A percentile compares a stretch with the other conserved stretches of the same genome.
phyloP scores from a whole-genome alignment of 805 yeast genomes.

The Cyberlindnera suaveolens region DNA sequence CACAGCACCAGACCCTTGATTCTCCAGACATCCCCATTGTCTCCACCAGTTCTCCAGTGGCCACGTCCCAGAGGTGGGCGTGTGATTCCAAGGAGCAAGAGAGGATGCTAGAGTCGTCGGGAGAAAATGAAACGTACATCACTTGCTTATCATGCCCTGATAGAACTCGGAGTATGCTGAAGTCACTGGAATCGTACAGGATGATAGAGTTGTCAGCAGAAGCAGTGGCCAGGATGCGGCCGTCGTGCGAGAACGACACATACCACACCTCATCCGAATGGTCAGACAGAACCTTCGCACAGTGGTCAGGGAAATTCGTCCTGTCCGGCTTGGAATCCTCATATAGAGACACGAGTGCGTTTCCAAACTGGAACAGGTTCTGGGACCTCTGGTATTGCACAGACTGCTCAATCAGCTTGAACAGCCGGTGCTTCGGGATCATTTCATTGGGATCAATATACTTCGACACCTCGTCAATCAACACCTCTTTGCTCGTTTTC shows the following conservation, averaged over 20 bases:
- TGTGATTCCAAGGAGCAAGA: conserved; percentile 69
- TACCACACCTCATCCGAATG: conserved; percentile 84
- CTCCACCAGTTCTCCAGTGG: conserved; percentile 27
- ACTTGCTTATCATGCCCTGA: conserved; percentile 47
- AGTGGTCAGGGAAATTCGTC: conserved; percentile 39
- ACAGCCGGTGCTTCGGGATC: conserved; percentile 47
- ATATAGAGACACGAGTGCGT: conserved; percentile 27
- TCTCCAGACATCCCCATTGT: conserved; percentile 17
- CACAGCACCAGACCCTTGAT: conserved; percentile 50
- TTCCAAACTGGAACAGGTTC: conserved; percentile 29
- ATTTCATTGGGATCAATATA: conserved; percentile 46
- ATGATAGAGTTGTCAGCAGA: conserved; percentile 60
- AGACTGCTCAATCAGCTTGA: conserved; percentile 46
- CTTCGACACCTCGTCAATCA: conserved; percentile 37
- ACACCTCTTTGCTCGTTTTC: conserved; percentile 30
- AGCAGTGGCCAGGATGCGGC: conserved; percentile 70
- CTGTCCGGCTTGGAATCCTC: conserved; percentile 30
- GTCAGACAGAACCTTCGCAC: conserved; percentile 37
- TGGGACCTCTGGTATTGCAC: conserved; percentile 36
- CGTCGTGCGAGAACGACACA: conserved; percentile 70
- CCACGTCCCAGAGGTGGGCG: conserved; percentile 64
- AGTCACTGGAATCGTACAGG: conserved; percentile 52
- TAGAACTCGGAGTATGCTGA: conserved; percentile 31
- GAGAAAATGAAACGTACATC: conserved; percentile 70
- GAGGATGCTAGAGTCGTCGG: conserved; percentile 58